These are phyloP conservation scores for Dalbergia cochinchinensis DNA, from an alignment of 306 rosid species.

Conservation along the genomic window DNA sequence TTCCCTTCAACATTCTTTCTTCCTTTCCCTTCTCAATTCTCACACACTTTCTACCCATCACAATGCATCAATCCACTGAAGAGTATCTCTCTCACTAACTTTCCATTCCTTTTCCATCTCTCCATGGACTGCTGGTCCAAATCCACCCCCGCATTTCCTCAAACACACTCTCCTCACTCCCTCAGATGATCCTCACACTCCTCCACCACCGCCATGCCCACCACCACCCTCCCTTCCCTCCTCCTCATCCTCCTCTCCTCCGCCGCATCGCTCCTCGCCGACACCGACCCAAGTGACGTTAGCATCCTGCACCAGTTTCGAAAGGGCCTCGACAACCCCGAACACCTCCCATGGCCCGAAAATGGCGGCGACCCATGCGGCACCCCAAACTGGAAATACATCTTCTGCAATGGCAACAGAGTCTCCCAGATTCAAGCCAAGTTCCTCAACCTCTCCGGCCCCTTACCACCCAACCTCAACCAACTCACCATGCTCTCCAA, in stretches of 20 bases:
- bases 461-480: conserved; percentile 74
- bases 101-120: neutral
- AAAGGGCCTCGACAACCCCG: conserved; percentile 67
- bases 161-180: conserved; percentile 14
- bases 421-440: conserved; percentile 86
- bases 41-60: neutral
- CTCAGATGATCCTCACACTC: conserved; percentile 44
- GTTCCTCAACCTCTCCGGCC: conserved; percentile 67
- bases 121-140: neutral
- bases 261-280: conserved; percentile 26
- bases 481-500: conserved; percentile 69
- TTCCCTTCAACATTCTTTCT: too few relatives aligned
- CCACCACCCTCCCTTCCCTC: neutral
- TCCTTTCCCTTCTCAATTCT: neutral
- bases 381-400: conserved; percentile 58
- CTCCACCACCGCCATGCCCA: conserved; percentile 49
- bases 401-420: conserved; percentile 65
- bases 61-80: too few relatives aligned
- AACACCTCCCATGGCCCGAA: conserved; percentile 81
- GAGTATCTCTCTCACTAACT: neutral
- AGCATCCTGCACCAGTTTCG: conserved; percentile 67
- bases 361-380: conserved; percentile 79
- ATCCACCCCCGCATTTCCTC: conserved; percentile 40
- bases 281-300: conserved; percentile 73
- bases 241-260: conserved; percentile 44